Evolutionary conservation across 305 asterid genomes (phyloP), one percentile per base, ranked within the genome.

Genomic region (Fraxinus albicans): DNA sequence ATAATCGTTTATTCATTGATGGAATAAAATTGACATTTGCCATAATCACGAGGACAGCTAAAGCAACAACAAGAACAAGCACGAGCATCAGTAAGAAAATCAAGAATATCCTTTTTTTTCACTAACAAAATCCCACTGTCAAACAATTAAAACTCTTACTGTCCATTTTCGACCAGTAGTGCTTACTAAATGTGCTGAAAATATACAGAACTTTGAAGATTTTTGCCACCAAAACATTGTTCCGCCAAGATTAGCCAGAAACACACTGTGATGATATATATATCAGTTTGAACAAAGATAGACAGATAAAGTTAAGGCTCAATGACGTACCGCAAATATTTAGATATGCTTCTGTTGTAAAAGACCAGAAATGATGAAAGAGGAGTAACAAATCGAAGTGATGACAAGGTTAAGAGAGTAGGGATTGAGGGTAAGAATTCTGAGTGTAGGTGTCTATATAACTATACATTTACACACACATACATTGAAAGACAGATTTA

Each of bases 1-100:
- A 85, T 88, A 89, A 86, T 88, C 84, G 88, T 75, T 76, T 15
- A 75, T 70, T 77, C 76, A 84, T 82, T 79, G 83, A 69, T 60
- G 40, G 77, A 81, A 75, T n/a, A 84, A 82, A 80, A 81, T 75
- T 67, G 77, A 29, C 81, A 81, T 81, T 84, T 77, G 67, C 38
- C 27, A 77, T 80, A 76, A 88, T 88, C 85, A 88, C 84, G 73
- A 83, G 79, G 86, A 63, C 74, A 78, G 83, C 70, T 77, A 90
- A 81, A 84, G 86, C 81, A 85, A 47, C 79, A 60, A 63, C 82
- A 88, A 80, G 77, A 80, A 84, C 80, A 81, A 85, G 73, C 82
- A 84, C 47, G 82, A 73, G n/a, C 67, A 84, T 40, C 80, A 50
- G 10, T 23, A 58, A 8, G 47, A 73, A 83, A 23, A 83, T 82